Conservation (phyloP, 345 rosid species). For the Clarkia xantiana region DNA sequence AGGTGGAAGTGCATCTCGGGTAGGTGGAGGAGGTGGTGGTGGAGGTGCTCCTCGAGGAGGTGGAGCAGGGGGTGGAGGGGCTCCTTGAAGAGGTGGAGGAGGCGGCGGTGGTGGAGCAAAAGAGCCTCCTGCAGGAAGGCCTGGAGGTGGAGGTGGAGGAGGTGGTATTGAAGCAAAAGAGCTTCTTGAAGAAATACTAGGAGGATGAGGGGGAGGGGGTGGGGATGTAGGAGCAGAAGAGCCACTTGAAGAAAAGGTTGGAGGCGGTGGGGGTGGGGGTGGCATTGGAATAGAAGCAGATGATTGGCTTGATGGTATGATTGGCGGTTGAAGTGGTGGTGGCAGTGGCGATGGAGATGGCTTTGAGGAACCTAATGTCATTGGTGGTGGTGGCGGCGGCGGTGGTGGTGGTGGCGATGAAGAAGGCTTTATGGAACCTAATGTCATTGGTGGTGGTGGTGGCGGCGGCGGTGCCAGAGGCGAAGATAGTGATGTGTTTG, state of each 20-base stretch:
- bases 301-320: conserved; percentile 3
- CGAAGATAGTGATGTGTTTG: not conserved
- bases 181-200: not conserved
- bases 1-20: not conserved
- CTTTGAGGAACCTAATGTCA: conserved; percentile 3
- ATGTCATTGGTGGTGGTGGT: conserved; percentile 9
- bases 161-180: conserved; percentile 2
- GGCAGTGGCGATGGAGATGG: conserved; percentile 5
- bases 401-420: conserved; percentile 2
- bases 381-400: conserved; percentile 10
- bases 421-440: conserved; percentile 8
- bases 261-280: conserved; percentile 6
- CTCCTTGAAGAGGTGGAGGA: conserved; percentile 4
- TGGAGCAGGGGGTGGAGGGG: conserved; percentile 4
- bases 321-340: conserved; percentile 12
- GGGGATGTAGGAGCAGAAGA: conserved; percentile 2
- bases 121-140: not conserved
- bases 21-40: conserved; percentile 14
- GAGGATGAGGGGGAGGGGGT: conserved; percentile 8
- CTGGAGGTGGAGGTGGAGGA: conserved; percentile 12
- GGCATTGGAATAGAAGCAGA: conserved; percentile 1
- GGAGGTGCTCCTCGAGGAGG: no score
- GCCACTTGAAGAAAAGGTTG: conserved; percentile 2
- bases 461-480: conserved; percentile 6
- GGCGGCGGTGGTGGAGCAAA: no score